phyloP scores from a whole-genome alignment of 1,139 yeast species.

The Geotrichum cucujoidarum region DNA sequence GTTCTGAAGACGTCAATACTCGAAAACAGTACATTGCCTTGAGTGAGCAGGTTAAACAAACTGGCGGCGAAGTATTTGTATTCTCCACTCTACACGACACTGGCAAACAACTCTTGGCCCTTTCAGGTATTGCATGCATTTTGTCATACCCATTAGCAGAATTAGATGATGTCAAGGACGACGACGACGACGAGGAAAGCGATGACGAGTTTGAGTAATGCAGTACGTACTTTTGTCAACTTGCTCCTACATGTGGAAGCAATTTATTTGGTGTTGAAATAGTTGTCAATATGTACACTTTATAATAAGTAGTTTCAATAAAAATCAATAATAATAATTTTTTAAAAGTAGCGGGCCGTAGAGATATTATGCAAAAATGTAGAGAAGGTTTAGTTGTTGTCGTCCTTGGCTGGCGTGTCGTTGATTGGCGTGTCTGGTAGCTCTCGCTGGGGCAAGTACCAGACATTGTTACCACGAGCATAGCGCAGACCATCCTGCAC shows the following conservation, averaged over 20 bases:
- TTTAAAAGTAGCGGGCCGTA: not conserved
- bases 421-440: not conserved
- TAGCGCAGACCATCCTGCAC: slow-evolving; percentile 60
- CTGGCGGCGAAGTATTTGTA: slow-evolving; percentile 73
- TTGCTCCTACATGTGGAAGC: too few relatives aligned
- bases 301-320: too few relatives aligned
- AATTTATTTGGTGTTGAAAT: not conserved
- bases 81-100: slow-evolving; percentile 85
- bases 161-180: slow-evolving; percentile 58
- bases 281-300: not conserved
- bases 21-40: slow-evolving; percentile 66
- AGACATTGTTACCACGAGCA: slow-evolving; percentile 55
- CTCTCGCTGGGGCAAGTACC: slow-evolving; percentile 45
- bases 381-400: not conserved
- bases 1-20: slow-evolving; percentile 65
- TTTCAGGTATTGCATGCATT: slow-evolving; percentile 88
- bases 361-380: not conserved
- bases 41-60: slow-evolving; percentile 60
- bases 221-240: too few relatives aligned
- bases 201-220: too few relatives aligned
- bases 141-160: slow-evolving; percentile 81
- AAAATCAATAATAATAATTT: too few relatives aligned
- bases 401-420: too few relatives aligned
- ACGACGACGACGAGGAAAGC: slow-evolving; percentile 2
- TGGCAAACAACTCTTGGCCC: slow-evolving; percentile 82